Percentiles rank a stretch among this genome's conserved stretches.
Evolutionary conservation across 805 yeast genomes (phyloP).

Genomic region (Saccharomycopsis fibuligera): DNA sequence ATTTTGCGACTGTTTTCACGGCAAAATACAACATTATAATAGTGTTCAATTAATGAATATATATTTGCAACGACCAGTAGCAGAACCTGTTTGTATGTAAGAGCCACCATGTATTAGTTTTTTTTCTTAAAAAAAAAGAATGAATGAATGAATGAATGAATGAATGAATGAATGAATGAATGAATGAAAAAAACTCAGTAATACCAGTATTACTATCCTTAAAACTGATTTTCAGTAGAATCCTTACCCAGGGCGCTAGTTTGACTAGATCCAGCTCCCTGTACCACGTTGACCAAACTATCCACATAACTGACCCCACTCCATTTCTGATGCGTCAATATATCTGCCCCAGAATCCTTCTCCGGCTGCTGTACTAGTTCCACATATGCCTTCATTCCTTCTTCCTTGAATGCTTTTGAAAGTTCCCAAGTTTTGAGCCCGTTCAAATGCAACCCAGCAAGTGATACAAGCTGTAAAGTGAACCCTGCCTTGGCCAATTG

Average conservation of each 20-base stretch:
- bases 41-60: no score
- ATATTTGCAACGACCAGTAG: no score
- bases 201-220: no score
- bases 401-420: slow-evolving; percentile 39
- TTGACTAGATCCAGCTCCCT: slow-evolving; percentile 37
- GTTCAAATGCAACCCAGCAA: slow-evolving; percentile 53
- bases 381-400: slow-evolving; percentile 58
- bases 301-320: slow-evolving; percentile 54
- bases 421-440: slow-evolving; percentile 48
- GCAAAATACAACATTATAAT: no score
- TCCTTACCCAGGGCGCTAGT: slow-evolving; percentile 39
- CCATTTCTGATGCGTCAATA: slow-evolving; percentile 57
- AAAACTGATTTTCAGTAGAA: slow-evolving; percentile 34
- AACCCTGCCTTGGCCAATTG: slow-evolving; percentile 52
- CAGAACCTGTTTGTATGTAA: no score
- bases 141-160: no score
- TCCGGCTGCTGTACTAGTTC: slow-evolving; percentile 45
- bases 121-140: no score
- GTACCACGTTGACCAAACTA: slow-evolving; percentile 35
- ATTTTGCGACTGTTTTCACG: no score
- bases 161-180: no score
- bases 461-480: slow-evolving; percentile 51
- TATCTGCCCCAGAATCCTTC: slow-evolving; percentile 40
- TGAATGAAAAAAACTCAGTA: no score
- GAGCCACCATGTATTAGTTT: no score